Evolutionary conservation across 192 early-diverging fungal species (phyloP).

Genomic region (Glomus cerebriforme): DNA sequence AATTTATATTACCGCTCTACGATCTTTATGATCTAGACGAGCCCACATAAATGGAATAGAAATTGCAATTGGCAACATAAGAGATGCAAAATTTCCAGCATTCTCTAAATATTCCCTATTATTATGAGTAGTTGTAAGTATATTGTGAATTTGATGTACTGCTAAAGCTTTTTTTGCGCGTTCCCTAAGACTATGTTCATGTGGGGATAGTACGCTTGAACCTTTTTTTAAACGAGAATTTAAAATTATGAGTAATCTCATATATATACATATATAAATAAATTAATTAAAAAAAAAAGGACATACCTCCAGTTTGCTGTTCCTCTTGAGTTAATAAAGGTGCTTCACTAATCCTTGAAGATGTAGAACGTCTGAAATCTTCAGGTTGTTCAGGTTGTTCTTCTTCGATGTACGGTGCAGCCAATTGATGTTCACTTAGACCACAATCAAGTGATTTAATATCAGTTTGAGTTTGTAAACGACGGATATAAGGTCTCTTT

Average conservation of each 20-base stretch:
- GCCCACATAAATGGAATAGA: constrained; percentile 39
- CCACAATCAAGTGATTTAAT: background rate
- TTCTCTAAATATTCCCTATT: background rate
- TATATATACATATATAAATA: too few species aligned
- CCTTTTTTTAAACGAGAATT: background rate
- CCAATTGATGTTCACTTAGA: background rate
- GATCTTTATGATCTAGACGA: constrained; percentile 37
- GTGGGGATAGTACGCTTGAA: background rate
- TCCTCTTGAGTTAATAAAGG: background rate
- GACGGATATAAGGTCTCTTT: background rate
- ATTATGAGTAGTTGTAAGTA: background rate
- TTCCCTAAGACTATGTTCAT: background rate
- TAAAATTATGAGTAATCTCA: too few species aligned
- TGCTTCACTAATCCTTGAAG: background rate
- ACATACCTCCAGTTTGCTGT: background rate
- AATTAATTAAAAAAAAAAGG: too few species aligned
- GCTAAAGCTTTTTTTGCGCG: background rate
- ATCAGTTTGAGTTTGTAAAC: background rate
- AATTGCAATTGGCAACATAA: constrained; percentile 1
- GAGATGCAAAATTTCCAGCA: background rate
- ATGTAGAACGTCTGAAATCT: background rate
- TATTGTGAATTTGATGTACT: background rate
- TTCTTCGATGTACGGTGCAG: constrained; percentile 26
- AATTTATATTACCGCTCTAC: constrained; percentile 39
- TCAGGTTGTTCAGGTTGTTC: constrained; percentile 15